Evolutionary conservation across 108 stramenopile species (phyloP), one percentile per base, ranked within the genome.

Genomic region (Cyclostephanos invisitatus): DNA sequence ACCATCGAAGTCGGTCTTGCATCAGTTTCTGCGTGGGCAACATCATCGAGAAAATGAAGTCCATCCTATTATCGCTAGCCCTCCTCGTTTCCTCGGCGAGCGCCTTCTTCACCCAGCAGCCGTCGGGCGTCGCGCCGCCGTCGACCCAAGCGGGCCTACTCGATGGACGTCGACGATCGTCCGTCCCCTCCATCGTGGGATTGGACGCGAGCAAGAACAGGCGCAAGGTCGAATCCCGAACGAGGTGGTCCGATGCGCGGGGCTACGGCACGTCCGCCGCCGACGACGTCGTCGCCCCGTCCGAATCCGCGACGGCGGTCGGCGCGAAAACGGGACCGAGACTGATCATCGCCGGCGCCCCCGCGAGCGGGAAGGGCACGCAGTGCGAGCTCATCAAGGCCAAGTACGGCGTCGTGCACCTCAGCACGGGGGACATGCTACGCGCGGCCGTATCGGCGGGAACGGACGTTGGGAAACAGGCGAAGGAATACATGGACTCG

Each of bases 401-500:
- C 37, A 78, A 73, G 48, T 90, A 77, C 42, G 90, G 90, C 38
- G 75, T 91, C 8, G 81, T 87, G 18, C 92, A 94, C 71, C 72
- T 94, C 17, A 80, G 81, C 35, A 94, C 92, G 6, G 92, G 92
- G 4, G 92, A 94, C 70, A 91, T 91, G 89, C 83, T 94, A 15
- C 81, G 92, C 47, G 85, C 84, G 2, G 83, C 85, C 5, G 87
- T 87, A 21, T 81, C 83, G 22, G 83, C 80, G 8, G 81, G 64
- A 50, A 82, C 77, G 24, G 83, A 84, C 25, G 85, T 95, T 15
- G 95, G 95, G 18, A 75, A 75, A 53, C 8, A 68, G 57, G 95
- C 93, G 9, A 94, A 95, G 72, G 89, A 89, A 42, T 93, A 76
- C 67, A 96, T 98, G 95, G 95, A 98, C 47, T 66, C 75, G 62